These are phyloP conservation scores for Acorus gramineus DNA, from an alignment of 106 monocot genomes.

Conservation along the genomic window DNA sequence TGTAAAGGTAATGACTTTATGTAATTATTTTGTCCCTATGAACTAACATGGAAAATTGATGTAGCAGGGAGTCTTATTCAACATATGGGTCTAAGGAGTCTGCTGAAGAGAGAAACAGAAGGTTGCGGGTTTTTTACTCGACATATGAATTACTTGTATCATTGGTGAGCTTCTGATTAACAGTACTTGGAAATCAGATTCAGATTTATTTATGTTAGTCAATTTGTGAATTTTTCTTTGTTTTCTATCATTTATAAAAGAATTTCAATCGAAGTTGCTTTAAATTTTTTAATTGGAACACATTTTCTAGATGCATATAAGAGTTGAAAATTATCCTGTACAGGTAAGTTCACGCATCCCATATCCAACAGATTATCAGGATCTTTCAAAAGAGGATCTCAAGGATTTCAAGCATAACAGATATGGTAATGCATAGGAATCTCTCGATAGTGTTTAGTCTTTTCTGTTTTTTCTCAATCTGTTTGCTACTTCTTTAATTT, in stretches of 20 bases:
- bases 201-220: too few species aligned
- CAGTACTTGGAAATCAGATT: too few species aligned
- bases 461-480: not conserved
- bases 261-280: too few species aligned
- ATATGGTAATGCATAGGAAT: conserved; percentile 48
- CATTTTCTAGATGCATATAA: not conserved
- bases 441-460: not conserved
- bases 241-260: too few species aligned
- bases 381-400: conserved; percentile 69
- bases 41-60: not conserved
- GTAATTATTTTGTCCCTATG: not conserved
- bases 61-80: conserved; percentile 53
- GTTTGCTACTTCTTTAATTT: too few species aligned
- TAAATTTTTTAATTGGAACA: too few species aligned
- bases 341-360: conserved; percentile 80
- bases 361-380: conserved; percentile 71
- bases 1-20: not conserved
- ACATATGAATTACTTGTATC: conserved; percentile 81
- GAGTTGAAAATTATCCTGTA: conserved; percentile 1
- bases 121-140: conserved; percentile 44
- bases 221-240: too few species aligned
- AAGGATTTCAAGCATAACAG: conserved; percentile 85
- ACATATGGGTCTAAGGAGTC: conserved; percentile 47
- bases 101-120: conserved; percentile 56
- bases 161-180: conserved; percentile 34